A percentile compares a stretch with the other conserved stretches of the same genome.
These are phyloP conservation scores for Pisolithus thermaeus DNA, from an alignment of 1,284 basidiomycete species.

Conservation along the genomic window DNA sequence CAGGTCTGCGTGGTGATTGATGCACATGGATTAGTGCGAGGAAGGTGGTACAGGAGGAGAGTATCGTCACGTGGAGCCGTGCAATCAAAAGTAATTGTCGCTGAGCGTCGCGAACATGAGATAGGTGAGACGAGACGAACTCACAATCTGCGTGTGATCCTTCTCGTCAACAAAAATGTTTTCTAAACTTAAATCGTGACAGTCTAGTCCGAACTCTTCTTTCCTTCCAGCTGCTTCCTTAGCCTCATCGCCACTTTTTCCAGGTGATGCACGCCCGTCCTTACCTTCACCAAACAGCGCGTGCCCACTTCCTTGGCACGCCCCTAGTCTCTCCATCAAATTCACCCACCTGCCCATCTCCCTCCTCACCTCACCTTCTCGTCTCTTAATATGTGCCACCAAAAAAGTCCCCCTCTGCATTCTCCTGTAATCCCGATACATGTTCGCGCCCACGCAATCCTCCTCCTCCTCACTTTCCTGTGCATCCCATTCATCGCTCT, in stretches of 20 bases:
- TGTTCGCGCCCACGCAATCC: slow-evolving; percentile 59
- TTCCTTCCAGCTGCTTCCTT: slow-evolving; percentile 10
- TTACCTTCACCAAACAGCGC: slow-evolving; percentile 15
- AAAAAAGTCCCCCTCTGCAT: slow-evolving; percentile 74
- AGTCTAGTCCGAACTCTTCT: slow-evolving; percentile 68
- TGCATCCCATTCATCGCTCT: slow-evolving; percentile 66
- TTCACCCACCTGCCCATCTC: slow-evolving; percentile 67
- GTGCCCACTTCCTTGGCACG: slow-evolving; percentile 17
- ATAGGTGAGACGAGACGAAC: background rate
- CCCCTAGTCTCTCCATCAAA: slow-evolving; percentile 55
- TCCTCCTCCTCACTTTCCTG: slow-evolving; percentile 76
- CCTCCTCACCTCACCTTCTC: slow-evolving; percentile 54
- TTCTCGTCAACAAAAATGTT: slow-evolving; percentile 73
- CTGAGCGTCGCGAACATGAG: background rate
- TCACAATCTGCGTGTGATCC: slow-evolving; percentile 62
- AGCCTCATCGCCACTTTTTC: slow-evolving; percentile 15
- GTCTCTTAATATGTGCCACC: slow-evolving; percentile 55
- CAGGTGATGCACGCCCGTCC: slow-evolving; percentile 5
- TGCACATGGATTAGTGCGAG: too few species aligned
- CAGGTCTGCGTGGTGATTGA: slow-evolving; percentile 50
- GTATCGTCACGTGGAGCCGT: background rate
- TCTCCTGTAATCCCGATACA: slow-evolving; percentile 74
- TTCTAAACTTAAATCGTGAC: slow-evolving; percentile 73
- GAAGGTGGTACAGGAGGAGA: background rate
- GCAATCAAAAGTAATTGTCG: background rate